Percentiles rank a stretch among this genome's conserved stretches.
Evolutionary conservation across 2,329 filamentous ascomycete species (phyloP).

Genomic region (Ciborinia camelliae): DNA sequence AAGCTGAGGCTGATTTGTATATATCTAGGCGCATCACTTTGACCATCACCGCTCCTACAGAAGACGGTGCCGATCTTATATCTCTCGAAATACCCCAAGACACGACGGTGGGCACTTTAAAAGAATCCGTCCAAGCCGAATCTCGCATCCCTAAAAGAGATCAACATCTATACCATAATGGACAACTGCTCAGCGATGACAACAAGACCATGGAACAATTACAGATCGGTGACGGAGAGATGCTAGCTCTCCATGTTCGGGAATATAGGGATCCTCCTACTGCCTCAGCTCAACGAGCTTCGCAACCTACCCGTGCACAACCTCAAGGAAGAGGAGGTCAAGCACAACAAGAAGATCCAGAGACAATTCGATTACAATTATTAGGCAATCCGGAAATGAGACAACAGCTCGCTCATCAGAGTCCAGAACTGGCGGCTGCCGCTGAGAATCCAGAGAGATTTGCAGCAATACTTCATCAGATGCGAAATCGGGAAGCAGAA

Average conservation of each 20-base stretch:
- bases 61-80: conserved; percentile 63
- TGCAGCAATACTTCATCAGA: conserved; percentile 64
- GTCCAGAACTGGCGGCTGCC: conserved; percentile 73
- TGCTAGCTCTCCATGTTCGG: conserved; percentile 82
- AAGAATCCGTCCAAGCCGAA: conserved; percentile 84
- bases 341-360: conserved; percentile 58
- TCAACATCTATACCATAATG: conserved; percentile 90
- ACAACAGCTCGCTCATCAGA: conserved; percentile 65
- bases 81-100: conserved; percentile 78
- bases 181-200: conserved; percentile 73
- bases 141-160: conserved; percentile 66
- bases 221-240: conserved; percentile 81
- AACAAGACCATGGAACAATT: conserved; percentile 77
- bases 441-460: conserved; percentile 76
- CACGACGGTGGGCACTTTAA: conserved; percentile 80
- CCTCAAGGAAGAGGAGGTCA: conserved; percentile 36
- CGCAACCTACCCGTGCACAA: conserved; percentile 30
- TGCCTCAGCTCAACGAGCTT: conserved; percentile 39
- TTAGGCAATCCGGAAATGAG: conserved; percentile 73
- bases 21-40: conserved; percentile 76
- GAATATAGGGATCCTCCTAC: conserved; percentile 50
- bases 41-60: conserved; percentile 73
- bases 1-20: conserved; percentile 13
- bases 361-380: conserved; percentile 78
- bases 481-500: conserved; percentile 67